Evolutionary conservation across 257 asterid genomes (phyloP).

Genomic region (Paulownia fortunei): DNA sequence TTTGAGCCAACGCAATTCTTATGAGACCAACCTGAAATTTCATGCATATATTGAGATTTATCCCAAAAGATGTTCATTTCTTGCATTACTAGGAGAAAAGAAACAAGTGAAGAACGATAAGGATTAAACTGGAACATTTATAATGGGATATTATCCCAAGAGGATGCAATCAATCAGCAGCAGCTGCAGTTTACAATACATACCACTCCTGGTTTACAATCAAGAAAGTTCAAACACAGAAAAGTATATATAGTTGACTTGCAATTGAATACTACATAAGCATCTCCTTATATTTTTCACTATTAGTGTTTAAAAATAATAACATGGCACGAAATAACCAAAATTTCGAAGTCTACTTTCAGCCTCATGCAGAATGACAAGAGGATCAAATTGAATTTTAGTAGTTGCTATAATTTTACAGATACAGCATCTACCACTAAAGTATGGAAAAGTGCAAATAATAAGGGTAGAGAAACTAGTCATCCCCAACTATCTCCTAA

Average conservation of each 20-base stretch:
- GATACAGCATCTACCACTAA: background rate
- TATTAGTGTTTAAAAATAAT: constrained; percentile 22
- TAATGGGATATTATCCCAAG: background rate
- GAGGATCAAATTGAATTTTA: background rate
- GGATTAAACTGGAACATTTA: background rate
- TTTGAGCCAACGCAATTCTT: background rate
- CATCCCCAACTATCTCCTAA: constrained; percentile 48
- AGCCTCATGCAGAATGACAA: constrained; percentile 1
- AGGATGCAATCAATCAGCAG: constrained; percentile 11
- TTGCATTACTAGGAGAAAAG: background rate
- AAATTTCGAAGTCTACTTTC: constrained; percentile 34
- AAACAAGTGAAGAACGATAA: background rate
- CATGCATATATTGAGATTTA: background rate
- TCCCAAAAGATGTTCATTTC: background rate
- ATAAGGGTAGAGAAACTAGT: background rate
- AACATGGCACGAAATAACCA: constrained; percentile 25
- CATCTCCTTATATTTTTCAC: constrained; percentile 19
- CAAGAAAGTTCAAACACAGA: background rate
- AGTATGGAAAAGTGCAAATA: background rate
- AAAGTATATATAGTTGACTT: background rate
- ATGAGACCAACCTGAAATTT: background rate
- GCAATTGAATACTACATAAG: background rate
- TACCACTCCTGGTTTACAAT: background rate
- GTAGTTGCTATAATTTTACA: constrained; percentile 22
- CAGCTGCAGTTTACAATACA: background rate